Evolutionary conservation across 2,329 filamentous ascomycete genomes (phyloP).

Genomic region (Emydomyces testavorans): DNA sequence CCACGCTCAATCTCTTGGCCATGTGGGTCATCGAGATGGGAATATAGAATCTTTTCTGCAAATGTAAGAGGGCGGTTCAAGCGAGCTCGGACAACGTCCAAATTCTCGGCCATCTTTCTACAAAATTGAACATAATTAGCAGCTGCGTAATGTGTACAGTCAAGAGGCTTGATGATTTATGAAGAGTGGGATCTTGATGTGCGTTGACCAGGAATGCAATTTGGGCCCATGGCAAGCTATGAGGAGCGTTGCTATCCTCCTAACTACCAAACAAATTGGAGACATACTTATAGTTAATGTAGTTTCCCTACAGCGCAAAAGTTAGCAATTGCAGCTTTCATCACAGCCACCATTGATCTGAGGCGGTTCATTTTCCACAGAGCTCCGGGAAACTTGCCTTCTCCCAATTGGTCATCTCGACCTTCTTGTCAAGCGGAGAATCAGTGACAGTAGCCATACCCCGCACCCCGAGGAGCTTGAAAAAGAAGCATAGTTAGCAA

Average conservation of each 20-base stretch:
- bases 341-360: background rate
- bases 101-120: slow-evolving; percentile 98
- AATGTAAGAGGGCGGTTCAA: slow-evolving; percentile 89
- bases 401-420: slow-evolving; percentile 96
- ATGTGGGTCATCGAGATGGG: slow-evolving; percentile 93
- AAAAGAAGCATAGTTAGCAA: slow-evolving; percentile 31
- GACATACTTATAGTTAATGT: slow-evolving; percentile 77
- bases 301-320: slow-evolving; percentile 51
- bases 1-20: slow-evolving; percentile 94
- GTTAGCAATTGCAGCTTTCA: slow-evolving; percentile 20
- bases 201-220: no score
- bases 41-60: slow-evolving; percentile 98
- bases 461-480: slow-evolving; percentile 51
- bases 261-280: background rate
- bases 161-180: background rate
- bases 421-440: slow-evolving; percentile 82
- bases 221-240: no score
- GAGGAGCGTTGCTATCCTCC: no score
- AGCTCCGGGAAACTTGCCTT: slow-evolving; percentile 40
- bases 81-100: slow-evolving; percentile 74
- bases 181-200: no score
- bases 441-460: slow-evolving; percentile 76
- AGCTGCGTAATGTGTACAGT: background rate
- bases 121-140: slow-evolving; percentile 14
- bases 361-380: background rate